These are phyloP conservation scores for Phlyctochytrium planicorne DNA, from an alignment of 192 early-diverging fungal species.

Conservation along the genomic window DNA sequence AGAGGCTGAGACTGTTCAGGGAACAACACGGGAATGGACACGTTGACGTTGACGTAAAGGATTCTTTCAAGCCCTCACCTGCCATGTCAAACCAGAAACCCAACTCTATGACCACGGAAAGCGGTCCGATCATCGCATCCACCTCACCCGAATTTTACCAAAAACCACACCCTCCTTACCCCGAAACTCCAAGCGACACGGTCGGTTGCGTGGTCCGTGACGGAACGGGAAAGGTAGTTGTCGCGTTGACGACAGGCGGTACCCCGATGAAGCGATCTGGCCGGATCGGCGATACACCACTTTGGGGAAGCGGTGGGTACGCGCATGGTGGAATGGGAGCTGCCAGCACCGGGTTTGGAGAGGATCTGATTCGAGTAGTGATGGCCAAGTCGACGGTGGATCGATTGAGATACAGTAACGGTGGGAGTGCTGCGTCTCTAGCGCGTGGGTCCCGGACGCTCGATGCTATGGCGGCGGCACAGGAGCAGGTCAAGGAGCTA, in stretches of 20 bases:
- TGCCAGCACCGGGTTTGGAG: background rate
- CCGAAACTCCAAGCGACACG: background rate
- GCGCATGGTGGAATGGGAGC: background rate
- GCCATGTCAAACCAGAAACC: too few species aligned
- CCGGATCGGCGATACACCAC: background rate
- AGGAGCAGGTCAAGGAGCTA: background rate
- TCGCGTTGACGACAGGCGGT: background rate
- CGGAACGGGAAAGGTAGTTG: background rate
- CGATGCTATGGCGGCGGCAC: background rate
- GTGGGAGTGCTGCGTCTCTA: too few species aligned
- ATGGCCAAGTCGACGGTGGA: background rate
- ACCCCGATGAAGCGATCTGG: background rate
- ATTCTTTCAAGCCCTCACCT: background rate
- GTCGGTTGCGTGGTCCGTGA: background rate
- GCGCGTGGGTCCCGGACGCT: background rate
- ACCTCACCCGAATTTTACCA: background rate
- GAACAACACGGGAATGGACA: background rate
- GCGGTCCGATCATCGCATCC: background rate
- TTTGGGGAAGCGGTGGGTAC: background rate
- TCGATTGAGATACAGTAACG: background rate
- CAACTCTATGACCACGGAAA: background rate
- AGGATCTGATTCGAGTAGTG: background rate
- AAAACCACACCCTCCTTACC: background rate
- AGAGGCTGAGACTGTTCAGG: background rate
- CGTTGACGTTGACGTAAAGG: background rate